Base-by-base conservation (phyloP, 1,139 yeast species). In the Tardiomyces digboiensis region DNA sequence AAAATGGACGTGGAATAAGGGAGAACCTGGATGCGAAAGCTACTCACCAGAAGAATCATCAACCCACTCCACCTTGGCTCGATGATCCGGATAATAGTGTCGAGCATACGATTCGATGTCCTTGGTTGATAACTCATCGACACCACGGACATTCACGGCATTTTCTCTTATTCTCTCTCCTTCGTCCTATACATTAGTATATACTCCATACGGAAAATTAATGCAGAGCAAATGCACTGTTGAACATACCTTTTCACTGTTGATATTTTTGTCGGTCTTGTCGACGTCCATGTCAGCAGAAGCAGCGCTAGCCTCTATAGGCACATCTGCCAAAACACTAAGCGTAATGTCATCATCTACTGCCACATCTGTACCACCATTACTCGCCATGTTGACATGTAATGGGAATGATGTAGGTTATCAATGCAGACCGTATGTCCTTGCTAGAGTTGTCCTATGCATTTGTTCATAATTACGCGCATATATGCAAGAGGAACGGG, bases 1-100 rank as follows among this genome's bases (percentile, higher is more conserved):
- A n/a, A n/a, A n/a, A n/a, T n/a, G n/a, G n/a, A n/a, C n/a, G n/a
- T n/a, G n/a, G n/a, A n/a, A n/a, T n/a, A n/a, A n/a, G n/a, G n/a
- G n/a, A n/a, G n/a, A n/a, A n/a, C n/a, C n/a, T n/a, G n/a, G n/a
- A n/a, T n/a, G n/a, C n/a, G n/a, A n/a, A n/a, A n/a, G n/a, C n/a
- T n/a, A n/a, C 47, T 76, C 78, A 21, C 80, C 72, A 1, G 76
- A 66, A 14, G 74, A 58, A 58, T 83, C 93, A 56, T 83, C 76
- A 40, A 83, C 72, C 93, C 93, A 83, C 55, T 82, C 81, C 21
- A 82, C 61, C 42, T 68, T 64, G 59, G 75, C 79, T 19, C 60
- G 59, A 19, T 52, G 54, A 21, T 54, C 61, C 52, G 76, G 76
- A 42, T 78, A 56, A 54, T 75, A 73, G 45, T 66, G 62, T 44